Base-by-base conservation (phyloP, 345 rosid genomes). In the Theobroma cacao region DNA sequence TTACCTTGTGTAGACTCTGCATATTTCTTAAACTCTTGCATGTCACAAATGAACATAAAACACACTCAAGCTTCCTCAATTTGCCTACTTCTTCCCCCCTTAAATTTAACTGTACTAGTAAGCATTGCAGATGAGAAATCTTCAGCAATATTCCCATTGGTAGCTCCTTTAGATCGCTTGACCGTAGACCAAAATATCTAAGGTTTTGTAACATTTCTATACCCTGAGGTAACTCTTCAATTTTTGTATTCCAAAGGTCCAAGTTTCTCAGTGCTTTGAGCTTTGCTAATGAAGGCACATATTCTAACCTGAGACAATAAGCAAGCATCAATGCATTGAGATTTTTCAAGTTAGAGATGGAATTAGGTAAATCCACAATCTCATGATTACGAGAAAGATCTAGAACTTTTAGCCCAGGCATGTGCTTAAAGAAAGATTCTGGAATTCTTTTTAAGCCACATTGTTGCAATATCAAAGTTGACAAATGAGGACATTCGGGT, bases 341-440 rank as follows among this genome's bases (percentile, higher is more conserved):
- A 22, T 61, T 26, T 7, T 22, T 31, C 24, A 79, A 48, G 3
- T 28, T 55, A 3, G 74, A 62, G 5, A 81, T 33, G 28, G 78
- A 71, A 28, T 53, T 6, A 1, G 80, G 80, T 41, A 84, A 47
- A 33, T 2, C 8, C 0, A 0, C 0, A 17, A 72, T 24, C 0
- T 5, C 7, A 0, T 0, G 12, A 0, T 0, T 0, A 0, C 20
- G 0, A 18, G 81, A 84, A 30, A 84, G 84, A 74, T 81, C 74
- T 24, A 84, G 81, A 55, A 74, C 48, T 61, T 53, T 62, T 17
- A 84, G 50, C 3, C 31, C 58, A 33, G 45, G 64, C 77, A 56
- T 36, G 48, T 43, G 65, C 75, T n/a, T 18, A 11, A 40, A 83
- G 30, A 74, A 71, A 17, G 0, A 30, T 17, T 63, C 40, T 4